Percentiles rank a stretch among this genome's conserved stretches.
Evolutionary conservation across 2,329 filamentous ascomycete species (phyloP).

Genomic region (Fusarium secorum): DNA sequence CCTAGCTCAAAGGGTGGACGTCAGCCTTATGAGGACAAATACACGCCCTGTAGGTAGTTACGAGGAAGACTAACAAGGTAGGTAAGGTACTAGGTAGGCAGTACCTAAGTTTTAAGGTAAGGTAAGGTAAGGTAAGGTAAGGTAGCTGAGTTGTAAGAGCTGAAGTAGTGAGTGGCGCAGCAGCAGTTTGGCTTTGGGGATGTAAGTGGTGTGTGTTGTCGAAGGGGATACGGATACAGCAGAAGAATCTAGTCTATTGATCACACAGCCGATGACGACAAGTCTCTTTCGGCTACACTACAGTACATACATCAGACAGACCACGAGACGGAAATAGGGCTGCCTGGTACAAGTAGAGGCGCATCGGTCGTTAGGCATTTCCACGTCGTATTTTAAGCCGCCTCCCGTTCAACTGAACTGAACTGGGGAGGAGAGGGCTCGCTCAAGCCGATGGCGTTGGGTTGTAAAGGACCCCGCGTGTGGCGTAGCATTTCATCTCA

Average conservation of each 20-base stretch:
- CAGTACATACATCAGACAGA: not conserved
- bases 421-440: not conserved
- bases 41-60: not conserved
- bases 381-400: conserved; percentile 4
- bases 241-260: not conserved
- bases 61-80: not conserved
- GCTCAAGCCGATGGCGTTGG: conserved; percentile 14
- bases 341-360: not conserved
- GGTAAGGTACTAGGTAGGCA: no score
- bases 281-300: not conserved
- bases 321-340: not conserved
- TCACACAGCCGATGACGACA: not conserved
- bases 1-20: not conserved
- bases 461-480: conserved; percentile 16
- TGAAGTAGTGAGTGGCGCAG: conserved; percentile 9
- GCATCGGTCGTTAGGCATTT: conserved; percentile 5
- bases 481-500: conserved; percentile 16
- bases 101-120: no score
- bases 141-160: not conserved
- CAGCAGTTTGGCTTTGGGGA: not conserved
- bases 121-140: not conserved
- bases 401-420: not conserved
- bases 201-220: not conserved
- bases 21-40: conserved; percentile 25
- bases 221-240: not conserved